Evolutionary conservation across 1,139 yeast species (phyloP), one percentile per base, ranked within the genome.

Genomic region (Suhomyces bolitotheri): DNA sequence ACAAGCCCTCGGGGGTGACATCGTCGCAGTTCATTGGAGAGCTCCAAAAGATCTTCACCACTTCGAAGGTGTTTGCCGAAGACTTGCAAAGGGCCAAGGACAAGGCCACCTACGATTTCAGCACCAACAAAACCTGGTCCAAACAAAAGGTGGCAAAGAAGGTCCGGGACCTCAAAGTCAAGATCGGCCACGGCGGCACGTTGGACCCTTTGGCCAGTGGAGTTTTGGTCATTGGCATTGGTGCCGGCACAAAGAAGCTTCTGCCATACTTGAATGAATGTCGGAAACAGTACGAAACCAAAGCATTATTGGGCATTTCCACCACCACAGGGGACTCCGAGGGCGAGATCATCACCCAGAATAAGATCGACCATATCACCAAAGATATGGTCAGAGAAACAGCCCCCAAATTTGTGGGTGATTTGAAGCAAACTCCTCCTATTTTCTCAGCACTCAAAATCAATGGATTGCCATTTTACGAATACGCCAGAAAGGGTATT

Each of bases 121-220:
- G 50, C 56, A 71, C 58, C 57, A 78, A 49, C 64, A 71, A 46
- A 59, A 75, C 60, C 58, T 73, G 64, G 73, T 66, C 63, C 56
- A 68, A 46, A 60, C 62, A 57, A 51, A 64, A 58, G 55, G 72
- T 61, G 50, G 69, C 47, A 37, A 71, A 78, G 40, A 72, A 72
- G 36, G 65, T 73, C 22, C 62, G 73, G 30, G 64, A 69, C 34
- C 62, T 76, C n/a, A 80, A 80, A 50, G 78, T 90, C 20, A 92
- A 94, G 54, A 83, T 92, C 66, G 99, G 99, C 1, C 99, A 94
- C 60, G 99, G 98, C 6, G 99, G 99, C 5, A 92, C 99, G 0
- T 68, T 94, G 29, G 99, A 94, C 54, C 97, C 97, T 0, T 61
- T 88, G 38, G 99, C 99, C 0, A 80, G 89, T 20, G 99, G 99